Evolutionary conservation across 768 basidiomycete species (phyloP).

Genomic region (Leucosporidium scottii): DNA sequence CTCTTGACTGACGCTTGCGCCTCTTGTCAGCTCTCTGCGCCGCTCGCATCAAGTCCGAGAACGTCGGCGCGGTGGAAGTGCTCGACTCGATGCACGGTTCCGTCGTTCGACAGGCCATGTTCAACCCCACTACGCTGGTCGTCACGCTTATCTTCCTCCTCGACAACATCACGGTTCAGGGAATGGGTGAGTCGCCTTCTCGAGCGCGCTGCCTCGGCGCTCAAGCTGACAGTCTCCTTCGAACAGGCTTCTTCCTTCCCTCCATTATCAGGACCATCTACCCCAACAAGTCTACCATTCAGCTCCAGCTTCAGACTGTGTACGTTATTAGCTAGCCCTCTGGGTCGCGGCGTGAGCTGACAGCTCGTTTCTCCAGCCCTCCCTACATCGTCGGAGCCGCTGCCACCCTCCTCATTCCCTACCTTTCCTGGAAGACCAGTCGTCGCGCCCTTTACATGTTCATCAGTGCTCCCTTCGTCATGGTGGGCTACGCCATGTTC

Average conservation of each 20-base stretch:
- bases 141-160: conserved; percentile 35
- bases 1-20: too few species aligned
- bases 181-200: not conserved
- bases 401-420: conserved; percentile 25
- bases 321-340: not conserved
- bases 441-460: conserved; percentile 27
- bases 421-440: conserved; percentile 32
- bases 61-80: conserved; percentile 30
- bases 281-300: conserved; percentile 25
- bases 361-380: not conserved
- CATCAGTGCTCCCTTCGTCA: conserved; percentile 19
- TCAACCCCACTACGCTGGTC: conserved; percentile 23
- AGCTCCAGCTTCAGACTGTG: conserved; percentile 34
- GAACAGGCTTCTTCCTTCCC: conserved; percentile 12
- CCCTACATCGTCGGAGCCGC: conserved; percentile 33
- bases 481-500: conserved; percentile 33
- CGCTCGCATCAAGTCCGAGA: conserved; percentile 35
- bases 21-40: conserved; percentile 10
- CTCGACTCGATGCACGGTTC: conserved; percentile 29
- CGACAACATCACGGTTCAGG: conserved; percentile 34
- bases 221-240: not conserved
- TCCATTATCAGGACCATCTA: conserved; percentile 37
- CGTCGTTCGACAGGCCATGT: conserved; percentile 1
- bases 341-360: not conserved
- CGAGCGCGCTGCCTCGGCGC: not conserved